Base-by-base conservation (phyloP, 352 stramenopile species). In the Pythium dissotocum region DNA sequence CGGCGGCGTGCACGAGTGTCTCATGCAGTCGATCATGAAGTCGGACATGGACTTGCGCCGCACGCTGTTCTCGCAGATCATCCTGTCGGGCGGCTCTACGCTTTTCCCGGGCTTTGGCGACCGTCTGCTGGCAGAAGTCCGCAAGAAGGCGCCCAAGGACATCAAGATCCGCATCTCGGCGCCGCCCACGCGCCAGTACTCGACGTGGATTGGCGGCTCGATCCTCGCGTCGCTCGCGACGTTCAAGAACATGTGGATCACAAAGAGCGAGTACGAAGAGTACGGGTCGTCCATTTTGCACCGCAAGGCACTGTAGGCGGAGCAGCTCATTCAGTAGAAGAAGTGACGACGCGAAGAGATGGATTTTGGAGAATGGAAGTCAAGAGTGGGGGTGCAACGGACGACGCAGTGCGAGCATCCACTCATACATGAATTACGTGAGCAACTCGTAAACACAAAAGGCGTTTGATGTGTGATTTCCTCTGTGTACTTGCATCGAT, bases 211-310 rank as follows among this genome's bases (percentile, higher is more conserved):
- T 63, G 97, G 97, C 52, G 97, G 97, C 26, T 99, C 96, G 69
- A 99, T 99, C 77, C 80, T 99, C 38, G 96, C 90, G 32, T 99
- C 93, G 63, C 85, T 99, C 28, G 96, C 95, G 54, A 99, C 93
- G 26, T 99, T 99, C 84, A 97, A 99, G 80, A 97, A 99, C 69
- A 99, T 99, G 96, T 99, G 97, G 96, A 98, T 99, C 76, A 98
- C 95, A 53, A 99, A 98, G 80, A 89, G 84, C 56, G 97, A 99
- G 80, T 99, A 99, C 76, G 97, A 99, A 55, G 97, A 99, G 81
- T 97, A 97, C 74, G 97, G 97, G 26, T 79, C 94, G 60, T 91
- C 87, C n/a, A 99, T 99, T 77, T 82, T 99, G 26, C 95, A 99
- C 86, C 90, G 96, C 65, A 99, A 99, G 75, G 98, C 94, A 57